These are phyloP conservation scores for Vickermania ingenoplastis DNA, from an alignment of 208 protist species.

Conservation along the genomic window DNA sequence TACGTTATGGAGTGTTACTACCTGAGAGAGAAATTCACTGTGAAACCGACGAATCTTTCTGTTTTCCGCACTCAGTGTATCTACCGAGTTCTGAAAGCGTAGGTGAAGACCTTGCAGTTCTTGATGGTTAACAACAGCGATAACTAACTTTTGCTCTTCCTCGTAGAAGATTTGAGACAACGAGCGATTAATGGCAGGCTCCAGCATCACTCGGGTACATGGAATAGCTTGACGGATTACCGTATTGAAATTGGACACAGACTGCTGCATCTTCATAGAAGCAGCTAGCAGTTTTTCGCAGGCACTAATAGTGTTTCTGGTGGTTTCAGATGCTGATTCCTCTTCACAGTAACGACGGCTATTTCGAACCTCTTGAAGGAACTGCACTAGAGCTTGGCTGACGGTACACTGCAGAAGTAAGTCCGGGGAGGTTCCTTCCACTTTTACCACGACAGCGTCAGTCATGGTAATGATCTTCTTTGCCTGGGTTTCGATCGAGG, in stretches of 20 bases:
- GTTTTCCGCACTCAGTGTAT: conserved; percentile 71
- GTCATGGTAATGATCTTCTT: conserved; percentile 27
- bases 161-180: conserved; percentile 53
- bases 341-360: conserved; percentile 17
- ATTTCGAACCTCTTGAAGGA: conserved; percentile 60
- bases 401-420: conserved; percentile 48
- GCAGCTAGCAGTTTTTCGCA: conserved; percentile 47
- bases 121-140: conserved; percentile 61
- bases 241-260: conserved; percentile 79
- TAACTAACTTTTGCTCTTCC: conserved; percentile 23
- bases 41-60: conserved; percentile 82
- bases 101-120: conserved; percentile 77
- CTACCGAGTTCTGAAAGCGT: conserved; percentile 77
- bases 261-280: conserved; percentile 54
- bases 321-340: conserved; percentile 1
- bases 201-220: conserved; percentile 65
- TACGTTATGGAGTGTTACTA: conserved; percentile 75
- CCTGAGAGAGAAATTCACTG: conserved; percentile 70
- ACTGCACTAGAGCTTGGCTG: conserved; percentile 40
- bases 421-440: conserved; percentile 7
- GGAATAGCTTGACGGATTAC: conserved; percentile 64
- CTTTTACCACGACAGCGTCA: conserved; percentile 32
- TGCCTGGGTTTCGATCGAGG: conserved; percentile 25
- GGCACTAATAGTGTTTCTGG: conserved; percentile 32
- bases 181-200: conserved; percentile 33